Evolutionary conservation across 2,329 filamentous ascomycete species (phyloP).

Genomic region (Colletotrichum ledebouriae): DNA sequence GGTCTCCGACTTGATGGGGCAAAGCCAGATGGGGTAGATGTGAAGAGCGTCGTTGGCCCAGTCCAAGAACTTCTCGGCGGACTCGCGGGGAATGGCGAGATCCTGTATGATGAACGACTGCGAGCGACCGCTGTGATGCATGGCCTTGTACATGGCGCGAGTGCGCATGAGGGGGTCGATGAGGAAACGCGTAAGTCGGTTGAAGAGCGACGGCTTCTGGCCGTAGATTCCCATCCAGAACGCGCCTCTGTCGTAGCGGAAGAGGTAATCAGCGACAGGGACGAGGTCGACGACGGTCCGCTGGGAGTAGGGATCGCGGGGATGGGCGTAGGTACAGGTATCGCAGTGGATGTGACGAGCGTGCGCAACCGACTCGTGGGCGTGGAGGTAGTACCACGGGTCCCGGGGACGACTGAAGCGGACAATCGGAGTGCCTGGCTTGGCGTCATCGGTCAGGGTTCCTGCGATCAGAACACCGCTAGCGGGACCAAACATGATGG

Average conservation of each 20-base stretch:
- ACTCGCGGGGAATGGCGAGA: constrained; percentile 68
- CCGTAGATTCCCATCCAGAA: constrained; percentile 75
- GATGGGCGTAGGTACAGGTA: neutral
- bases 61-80: constrained; percentile 51
- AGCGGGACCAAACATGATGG: constrained; percentile 62
- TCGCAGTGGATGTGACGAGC: constrained; percentile 16
- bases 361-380: constrained; percentile 51
- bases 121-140: constrained; percentile 69
- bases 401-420: constrained; percentile 67
- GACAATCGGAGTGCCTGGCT: neutral
- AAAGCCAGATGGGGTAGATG: constrained; percentile 50
- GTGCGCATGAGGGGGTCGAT: constrained; percentile 74
- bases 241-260: constrained; percentile 73
- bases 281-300: constrained; percentile 43
- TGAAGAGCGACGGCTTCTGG: constrained; percentile 70
- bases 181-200: constrained; percentile 67
- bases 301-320: constrained; percentile 2
- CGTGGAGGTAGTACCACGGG: constrained; percentile 77
- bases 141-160: constrained; percentile 71
- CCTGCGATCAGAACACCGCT: constrained; percentile 65
- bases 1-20: constrained; percentile 43
- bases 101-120: constrained; percentile 73
- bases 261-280: constrained; percentile 63
- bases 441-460: constrained; percentile 53
- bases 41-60: constrained; percentile 47